Conservation (phyloP, 148 eudicot species). For the Suaeda aralocaspica region DNA sequence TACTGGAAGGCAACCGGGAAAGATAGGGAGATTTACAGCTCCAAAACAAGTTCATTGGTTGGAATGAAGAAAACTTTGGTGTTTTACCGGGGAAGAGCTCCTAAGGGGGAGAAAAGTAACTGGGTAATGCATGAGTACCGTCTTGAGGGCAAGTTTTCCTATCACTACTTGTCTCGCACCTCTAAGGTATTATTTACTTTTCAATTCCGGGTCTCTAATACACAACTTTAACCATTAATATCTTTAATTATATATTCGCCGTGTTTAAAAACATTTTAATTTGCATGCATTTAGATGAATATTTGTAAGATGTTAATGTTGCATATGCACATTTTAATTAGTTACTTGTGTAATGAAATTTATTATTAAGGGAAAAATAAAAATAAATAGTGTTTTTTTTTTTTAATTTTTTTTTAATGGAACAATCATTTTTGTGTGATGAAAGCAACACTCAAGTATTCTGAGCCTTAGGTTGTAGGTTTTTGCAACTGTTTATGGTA, state of each 20-base stretch:
- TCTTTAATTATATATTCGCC: no score
- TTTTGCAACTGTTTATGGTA: not conserved
- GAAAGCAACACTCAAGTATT: constrained; percentile 6
- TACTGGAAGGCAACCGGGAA: constrained; percentile 99
- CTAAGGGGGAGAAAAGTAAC: constrained; percentile 85
- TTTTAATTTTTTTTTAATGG: not conserved
- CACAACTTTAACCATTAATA: no score
- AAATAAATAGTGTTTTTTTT: no score
- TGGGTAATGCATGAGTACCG: constrained; percentile 99
- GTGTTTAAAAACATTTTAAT: no score
- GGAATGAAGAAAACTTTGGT: constrained; percentile 99
- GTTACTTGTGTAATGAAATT: no score
- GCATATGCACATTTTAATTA: no score
- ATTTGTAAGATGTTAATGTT: no score
- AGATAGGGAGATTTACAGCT: constrained; percentile 84
- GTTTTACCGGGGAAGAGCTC: constrained; percentile 89
- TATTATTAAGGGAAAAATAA: no score
- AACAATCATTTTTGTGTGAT: not conserved
- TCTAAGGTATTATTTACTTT: constrained; percentile 57
- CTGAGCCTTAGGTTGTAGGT: not conserved
- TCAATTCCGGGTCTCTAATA: no score
- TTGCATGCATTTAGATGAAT: no score
- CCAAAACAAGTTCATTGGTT: constrained; percentile 63
- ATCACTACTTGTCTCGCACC: constrained; percentile 68
- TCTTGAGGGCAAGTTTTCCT: constrained; percentile 90